A percentile compares a stretch with the other conserved stretches of the same genome.
Conservation (phyloP, 495 filamentous ascomycete species). For the Penicillium daleae region DNA sequence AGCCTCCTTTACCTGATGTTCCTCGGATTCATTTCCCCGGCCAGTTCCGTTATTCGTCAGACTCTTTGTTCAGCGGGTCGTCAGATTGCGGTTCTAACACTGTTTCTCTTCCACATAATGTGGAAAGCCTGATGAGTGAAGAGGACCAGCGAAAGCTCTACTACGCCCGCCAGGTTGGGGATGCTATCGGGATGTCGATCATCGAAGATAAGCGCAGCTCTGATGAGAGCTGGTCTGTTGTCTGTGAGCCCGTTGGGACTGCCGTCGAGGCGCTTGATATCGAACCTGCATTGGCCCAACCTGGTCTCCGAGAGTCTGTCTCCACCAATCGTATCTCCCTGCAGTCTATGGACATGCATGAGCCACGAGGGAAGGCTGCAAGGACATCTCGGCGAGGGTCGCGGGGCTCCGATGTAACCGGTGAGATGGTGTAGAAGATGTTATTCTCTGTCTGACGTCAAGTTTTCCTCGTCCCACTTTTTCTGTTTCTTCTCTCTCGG, state of each 20-base stretch:
- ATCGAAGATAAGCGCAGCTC: conserved; percentile 5
- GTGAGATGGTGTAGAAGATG: conserved; percentile 15
- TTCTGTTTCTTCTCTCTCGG: not conserved
- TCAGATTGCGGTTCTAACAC: conserved; percentile 62
- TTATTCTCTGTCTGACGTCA: conserved; percentile 20
- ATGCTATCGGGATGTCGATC: conserved; percentile 16
- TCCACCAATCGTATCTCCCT: not conserved
- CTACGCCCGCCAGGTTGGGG: conserved; percentile 65
- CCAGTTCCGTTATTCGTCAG: conserved; percentile 62
- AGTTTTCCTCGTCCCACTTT: conserved; percentile 21
- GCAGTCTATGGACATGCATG: not conserved
- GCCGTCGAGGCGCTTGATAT: not conserved
- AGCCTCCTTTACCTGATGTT: conserved; percentile 49
- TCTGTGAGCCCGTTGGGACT: not conserved
- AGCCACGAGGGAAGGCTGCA: not conserved
- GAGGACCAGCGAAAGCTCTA: conserved; percentile 74
- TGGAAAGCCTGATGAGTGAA: conserved; percentile 83
- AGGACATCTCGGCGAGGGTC: not conserved
- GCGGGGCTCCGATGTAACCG: not conserved
- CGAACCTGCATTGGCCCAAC: not conserved
- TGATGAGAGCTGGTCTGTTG: conserved; percentile 6
- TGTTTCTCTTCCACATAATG: conserved; percentile 71
- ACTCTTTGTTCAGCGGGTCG: conserved; percentile 63
- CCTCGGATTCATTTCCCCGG: conserved; percentile 58
- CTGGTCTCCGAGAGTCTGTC: not conserved